phyloP scores from a whole-genome alignment of 2,329 filamentous ascomycete species.

The Colletotrichum chlorophyti region DNA sequence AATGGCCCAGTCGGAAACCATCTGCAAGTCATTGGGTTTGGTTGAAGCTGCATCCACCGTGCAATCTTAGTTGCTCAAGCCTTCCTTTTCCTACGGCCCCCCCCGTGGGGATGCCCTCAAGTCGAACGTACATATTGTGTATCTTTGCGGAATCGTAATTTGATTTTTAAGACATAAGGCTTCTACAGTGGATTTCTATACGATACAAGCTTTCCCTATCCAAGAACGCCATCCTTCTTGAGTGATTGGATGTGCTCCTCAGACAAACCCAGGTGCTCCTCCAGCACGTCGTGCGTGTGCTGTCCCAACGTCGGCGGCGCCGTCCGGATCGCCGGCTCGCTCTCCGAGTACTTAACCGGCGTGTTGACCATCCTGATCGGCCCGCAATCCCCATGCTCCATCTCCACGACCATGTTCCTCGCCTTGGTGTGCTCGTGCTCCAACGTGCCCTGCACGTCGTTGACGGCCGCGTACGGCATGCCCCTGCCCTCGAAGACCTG shows the following conservation, averaged over 20 bases:
- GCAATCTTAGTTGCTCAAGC: no score
- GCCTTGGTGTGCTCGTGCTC: constrained; percentile 86
- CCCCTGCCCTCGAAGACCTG: constrained; percentile 86
- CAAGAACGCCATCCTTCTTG: constrained; percentile 71
- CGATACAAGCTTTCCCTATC: constrained; percentile 44
- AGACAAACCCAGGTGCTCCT: constrained; percentile 66
- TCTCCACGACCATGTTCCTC: constrained; percentile 86
- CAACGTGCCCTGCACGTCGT: constrained; percentile 86
- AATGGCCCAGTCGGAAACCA: neutral
- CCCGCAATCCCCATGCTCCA: constrained; percentile 84
- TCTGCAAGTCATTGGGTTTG: no score
- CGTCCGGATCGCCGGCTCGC: constrained; percentile 75
- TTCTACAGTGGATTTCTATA: no score
- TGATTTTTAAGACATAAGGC: no score
- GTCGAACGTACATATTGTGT: no score
- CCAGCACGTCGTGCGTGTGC: constrained; percentile 82
- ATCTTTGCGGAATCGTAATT: no score
- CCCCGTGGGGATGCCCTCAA: no score
- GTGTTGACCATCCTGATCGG: constrained; percentile 91
- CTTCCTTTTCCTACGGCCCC: no score
- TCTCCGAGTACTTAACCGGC: constrained; percentile 91
- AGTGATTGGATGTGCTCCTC: constrained; percentile 66
- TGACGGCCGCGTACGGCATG: constrained; percentile 90
- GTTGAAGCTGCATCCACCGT: neutral
- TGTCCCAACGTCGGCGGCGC: constrained; percentile 86